Evolutionary conservation across 2,329 filamentous ascomycete species (phyloP), one percentile per base, ranked within the genome.

Genomic region (Pseudogymnoascus sp.): DNA sequence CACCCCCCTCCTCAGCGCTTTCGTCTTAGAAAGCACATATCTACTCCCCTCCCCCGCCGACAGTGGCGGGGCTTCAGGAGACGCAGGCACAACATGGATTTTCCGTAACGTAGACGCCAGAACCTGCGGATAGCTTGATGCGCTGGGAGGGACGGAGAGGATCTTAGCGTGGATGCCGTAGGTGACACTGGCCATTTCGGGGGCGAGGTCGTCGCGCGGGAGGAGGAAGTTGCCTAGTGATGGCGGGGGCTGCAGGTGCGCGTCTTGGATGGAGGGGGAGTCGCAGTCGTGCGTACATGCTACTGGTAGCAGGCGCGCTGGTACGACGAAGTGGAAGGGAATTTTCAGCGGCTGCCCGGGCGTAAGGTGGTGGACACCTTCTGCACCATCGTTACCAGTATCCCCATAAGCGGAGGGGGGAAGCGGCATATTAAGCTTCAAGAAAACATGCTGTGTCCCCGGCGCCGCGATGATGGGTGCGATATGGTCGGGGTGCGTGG

Each of bases 381-480:
- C 43, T 8, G 41, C 13, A 11, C 16, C 41, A 1, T 6, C 21
- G 62, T 68, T 69, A 51, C 69, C 69, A 70, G 61, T 74, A 74
- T 1, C 23, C 4, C 23, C 23, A 25, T 25, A 25, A 25, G 68
- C 63, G 8, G 67, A 65, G 28, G 73, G 69, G 48, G 63, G 61
- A 23, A 74, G 67, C n/a, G 73, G 73, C 73, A 75, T 75, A 36
- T 65, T 61, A 60, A 75, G 63, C 28, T 70, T 74, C 34, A 75
- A 64, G 60, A 74, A 74, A 62, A 67, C 71, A 66, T 75, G 73
- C 11, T 65, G n/a, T 1, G 54, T 37, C 6, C 34, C 25, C 2
- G 54, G n/a, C 8, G 25, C 25, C 6, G 54, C 25, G 54, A 31
- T 60, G 34, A 37, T 8, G 54, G 54, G 54, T 4, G 54, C 34